Conservation (phyloP, 768 basidiomycete genomes). For the Boletus speciosus region DNA sequence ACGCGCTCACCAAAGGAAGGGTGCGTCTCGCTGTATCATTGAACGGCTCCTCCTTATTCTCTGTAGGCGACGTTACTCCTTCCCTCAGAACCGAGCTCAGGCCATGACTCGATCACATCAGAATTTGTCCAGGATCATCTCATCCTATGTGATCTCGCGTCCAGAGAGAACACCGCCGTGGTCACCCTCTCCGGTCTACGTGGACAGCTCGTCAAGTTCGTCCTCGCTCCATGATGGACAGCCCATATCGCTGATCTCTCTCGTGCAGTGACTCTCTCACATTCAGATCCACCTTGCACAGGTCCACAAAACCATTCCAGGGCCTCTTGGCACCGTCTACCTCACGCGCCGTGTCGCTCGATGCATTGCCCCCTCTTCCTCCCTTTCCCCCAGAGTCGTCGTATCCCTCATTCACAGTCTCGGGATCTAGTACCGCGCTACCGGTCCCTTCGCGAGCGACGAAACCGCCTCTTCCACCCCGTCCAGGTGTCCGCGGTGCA, state of each 20-base stretch:
- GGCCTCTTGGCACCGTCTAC: slow-evolving; percentile 33
- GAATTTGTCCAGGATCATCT: slow-evolving; percentile 86
- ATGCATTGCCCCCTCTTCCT: slow-evolving; percentile 56
- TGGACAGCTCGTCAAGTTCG: slow-evolving; percentile 63
- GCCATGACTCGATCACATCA: slow-evolving; percentile 55
- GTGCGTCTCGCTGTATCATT: slow-evolving; percentile 37
- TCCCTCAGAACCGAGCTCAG: slow-evolving; percentile 57
- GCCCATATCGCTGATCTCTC: slow-evolving; percentile 28
- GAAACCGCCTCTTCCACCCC: slow-evolving; percentile 50
- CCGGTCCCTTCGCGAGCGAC: slow-evolving; percentile 36
- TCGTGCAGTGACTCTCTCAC: slow-evolving; percentile 35
- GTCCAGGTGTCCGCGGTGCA: slow-evolving; percentile 20
- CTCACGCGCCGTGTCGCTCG: slow-evolving; percentile 36
- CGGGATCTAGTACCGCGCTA: slow-evolving; percentile 35
- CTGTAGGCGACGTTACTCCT: slow-evolving; percentile 75
- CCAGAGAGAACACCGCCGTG: slow-evolving; percentile 46
- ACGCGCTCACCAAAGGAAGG: slow-evolving; percentile 59
- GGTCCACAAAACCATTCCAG: slow-evolving; percentile 40
- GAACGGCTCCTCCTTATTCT: neutral
- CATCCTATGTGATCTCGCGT: slow-evolving; percentile 55
- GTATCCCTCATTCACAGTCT: slow-evolving; percentile 49
- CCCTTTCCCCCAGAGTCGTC: slow-evolving; percentile 31
- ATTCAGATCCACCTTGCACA: slow-evolving; percentile 42
- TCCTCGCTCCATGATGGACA: slow-evolving; percentile 28
- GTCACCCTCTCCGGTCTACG: slow-evolving; percentile 83